These are phyloP conservation scores for Saprolegnia parasitica DNA, from an alignment of 352 stramenopile genomes.

Conservation along the genomic window DNA sequence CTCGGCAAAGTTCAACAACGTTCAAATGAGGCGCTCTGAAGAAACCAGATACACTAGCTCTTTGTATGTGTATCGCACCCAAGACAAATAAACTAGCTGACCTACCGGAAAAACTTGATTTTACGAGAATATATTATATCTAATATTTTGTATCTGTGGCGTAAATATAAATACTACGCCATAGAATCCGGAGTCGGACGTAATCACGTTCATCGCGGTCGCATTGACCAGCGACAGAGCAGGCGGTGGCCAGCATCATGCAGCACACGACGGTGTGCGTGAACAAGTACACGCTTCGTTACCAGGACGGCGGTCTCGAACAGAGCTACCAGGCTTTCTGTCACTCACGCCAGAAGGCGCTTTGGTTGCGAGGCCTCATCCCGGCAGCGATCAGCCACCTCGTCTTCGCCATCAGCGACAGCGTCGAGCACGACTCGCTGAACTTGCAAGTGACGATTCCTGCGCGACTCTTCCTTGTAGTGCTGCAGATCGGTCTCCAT, in stretches of 20 bases:
- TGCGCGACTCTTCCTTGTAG: slow-evolving; percentile 50
- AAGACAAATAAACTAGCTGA: no score
- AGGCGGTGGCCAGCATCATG: slow-evolving; percentile 11
- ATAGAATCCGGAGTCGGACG: neutral
- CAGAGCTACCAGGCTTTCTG: slow-evolving; percentile 53
- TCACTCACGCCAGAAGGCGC: slow-evolving; percentile 72
- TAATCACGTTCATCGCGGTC: neutral
- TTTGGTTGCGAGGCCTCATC: slow-evolving; percentile 77
- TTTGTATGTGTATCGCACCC: no score
- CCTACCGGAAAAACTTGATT: no score
- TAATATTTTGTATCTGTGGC: no score
- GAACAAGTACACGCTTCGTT: slow-evolving; percentile 77
- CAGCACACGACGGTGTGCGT: slow-evolving; percentile 73
- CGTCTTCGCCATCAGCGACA: slow-evolving; percentile 69
- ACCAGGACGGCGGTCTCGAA: slow-evolving; percentile 65
- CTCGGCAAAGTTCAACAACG: no score
- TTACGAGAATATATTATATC: no score
- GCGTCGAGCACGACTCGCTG: slow-evolving; percentile 55
- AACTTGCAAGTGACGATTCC: slow-evolving; percentile 72
- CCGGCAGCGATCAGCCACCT: slow-evolving; percentile 64
- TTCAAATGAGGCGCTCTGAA: no score
- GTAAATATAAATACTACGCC: neutral
- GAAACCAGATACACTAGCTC: no score
- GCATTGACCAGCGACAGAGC: neutral
- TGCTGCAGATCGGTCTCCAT: slow-evolving; percentile 10